These are phyloP conservation scores for Metarhizium sp. DNA, from an alignment of 2,329 filamentous ascomycete species.

Conservation along the genomic window DNA sequence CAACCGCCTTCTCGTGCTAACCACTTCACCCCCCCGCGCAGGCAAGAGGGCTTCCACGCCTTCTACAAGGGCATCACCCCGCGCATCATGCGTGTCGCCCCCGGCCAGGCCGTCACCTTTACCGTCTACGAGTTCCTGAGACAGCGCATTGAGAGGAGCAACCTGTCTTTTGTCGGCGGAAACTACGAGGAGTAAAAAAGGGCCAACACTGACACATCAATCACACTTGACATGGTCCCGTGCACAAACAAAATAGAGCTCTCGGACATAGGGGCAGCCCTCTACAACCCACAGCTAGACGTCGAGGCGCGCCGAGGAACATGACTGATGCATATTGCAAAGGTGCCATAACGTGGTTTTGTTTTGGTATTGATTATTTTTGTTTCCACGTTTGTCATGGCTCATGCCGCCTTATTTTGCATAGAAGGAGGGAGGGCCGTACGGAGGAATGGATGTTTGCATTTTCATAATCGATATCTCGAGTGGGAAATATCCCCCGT, in stretches of 20 bases:
- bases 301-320: neutral
- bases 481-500: neutral
- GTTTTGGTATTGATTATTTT: neutral
- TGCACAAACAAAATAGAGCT: neutral
- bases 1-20: neutral
- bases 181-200: slow-evolving; percentile 55
- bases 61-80: slow-evolving; percentile 99
- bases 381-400: neutral
- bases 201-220: too few relatives aligned
- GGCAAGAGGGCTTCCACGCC: slow-evolving; percentile 83
- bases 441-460: neutral
- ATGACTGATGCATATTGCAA: neutral
- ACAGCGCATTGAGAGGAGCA: slow-evolving; percentile 60
- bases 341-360: neutral
- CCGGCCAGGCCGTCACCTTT: slow-evolving; percentile 75
- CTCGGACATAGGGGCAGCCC: neutral
- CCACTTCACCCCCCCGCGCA: slow-evolving; percentile 22
- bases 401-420: neutral
- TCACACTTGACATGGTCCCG: too few relatives aligned
- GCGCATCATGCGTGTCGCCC: slow-evolving; percentile 92
- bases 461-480: neutral
- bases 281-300: neutral
- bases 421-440: neutral
- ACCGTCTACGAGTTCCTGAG: slow-evolving; percentile 73
- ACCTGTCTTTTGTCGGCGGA: slow-evolving; percentile 48